Evolutionary conservation across 2,329 filamentous ascomycete species (phyloP).

Genomic region (Hyphodiscus sp.): DNA sequence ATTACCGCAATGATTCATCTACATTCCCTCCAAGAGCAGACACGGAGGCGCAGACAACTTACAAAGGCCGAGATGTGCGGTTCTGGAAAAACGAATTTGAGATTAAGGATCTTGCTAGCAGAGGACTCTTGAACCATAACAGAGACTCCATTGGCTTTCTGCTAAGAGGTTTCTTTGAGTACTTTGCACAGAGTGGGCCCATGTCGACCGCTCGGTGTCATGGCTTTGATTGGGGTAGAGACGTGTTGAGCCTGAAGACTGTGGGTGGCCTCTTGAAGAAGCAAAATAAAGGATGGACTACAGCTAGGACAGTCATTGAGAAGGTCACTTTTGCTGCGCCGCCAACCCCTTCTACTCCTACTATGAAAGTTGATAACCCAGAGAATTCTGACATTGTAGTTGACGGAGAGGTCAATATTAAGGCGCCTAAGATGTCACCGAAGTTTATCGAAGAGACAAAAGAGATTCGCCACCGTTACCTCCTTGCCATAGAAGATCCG

Average conservation of each 20-base stretch:
- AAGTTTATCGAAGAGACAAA: slow-evolving; percentile 37
- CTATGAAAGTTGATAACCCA: neutral
- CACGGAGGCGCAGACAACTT: slow-evolving; percentile 33
- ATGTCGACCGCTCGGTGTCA: slow-evolving; percentile 45
- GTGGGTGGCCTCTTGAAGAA: slow-evolving; percentile 66
- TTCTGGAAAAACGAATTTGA: slow-evolving; percentile 74
- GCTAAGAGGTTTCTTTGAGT: slow-evolving; percentile 80
- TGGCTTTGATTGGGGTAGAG: slow-evolving; percentile 73
- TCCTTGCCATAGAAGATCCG: slow-evolving; percentile 87
- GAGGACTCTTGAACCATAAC: slow-evolving; percentile 60
- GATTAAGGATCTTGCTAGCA: slow-evolving; percentile 54
- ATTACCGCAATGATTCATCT: slow-evolving; percentile 41
- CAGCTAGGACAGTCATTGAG: slow-evolving; percentile 65
- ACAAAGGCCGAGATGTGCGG: slow-evolving; percentile 62
- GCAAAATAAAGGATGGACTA: slow-evolving; percentile 76
- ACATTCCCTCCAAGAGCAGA: slow-evolving; percentile 37
- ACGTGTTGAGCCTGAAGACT: slow-evolving; percentile 73
- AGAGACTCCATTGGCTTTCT: slow-evolving; percentile 62
- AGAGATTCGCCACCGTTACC: slow-evolving; percentile 71
- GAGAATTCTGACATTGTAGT: neutral
- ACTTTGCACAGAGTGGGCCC: slow-evolving; percentile 61
- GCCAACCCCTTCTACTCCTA: slow-evolving; percentile 16
- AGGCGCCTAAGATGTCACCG: slow-evolving; percentile 9
- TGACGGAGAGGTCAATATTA: slow-evolving; percentile 3
- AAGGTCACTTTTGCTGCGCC: slow-evolving; percentile 34